phyloP scores from a whole-genome alignment of 768 basidiomycete genomes.

The Russula ochroleuca region DNA sequence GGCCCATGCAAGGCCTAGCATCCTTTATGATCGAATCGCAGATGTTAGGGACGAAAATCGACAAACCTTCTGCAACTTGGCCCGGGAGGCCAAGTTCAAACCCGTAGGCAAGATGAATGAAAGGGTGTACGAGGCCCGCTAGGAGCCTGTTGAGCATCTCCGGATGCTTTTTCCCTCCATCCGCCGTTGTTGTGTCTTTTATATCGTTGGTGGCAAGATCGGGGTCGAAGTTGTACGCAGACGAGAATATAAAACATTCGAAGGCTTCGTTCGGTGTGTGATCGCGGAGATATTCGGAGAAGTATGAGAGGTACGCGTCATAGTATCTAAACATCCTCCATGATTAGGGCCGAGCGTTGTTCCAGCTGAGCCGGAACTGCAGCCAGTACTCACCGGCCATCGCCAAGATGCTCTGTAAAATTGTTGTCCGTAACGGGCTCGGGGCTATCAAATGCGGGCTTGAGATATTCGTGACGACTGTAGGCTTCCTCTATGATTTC shows the following conservation, averaged over 20 bases:
- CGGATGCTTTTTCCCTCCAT: slow-evolving; percentile 36
- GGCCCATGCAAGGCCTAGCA: slow-evolving; percentile 52
- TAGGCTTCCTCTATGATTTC: slow-evolving; percentile 43
- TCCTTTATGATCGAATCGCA: background rate
- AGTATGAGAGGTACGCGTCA: slow-evolving; percentile 54
- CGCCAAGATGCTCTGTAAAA: slow-evolving; percentile 52
- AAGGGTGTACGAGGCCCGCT: slow-evolving; percentile 55
- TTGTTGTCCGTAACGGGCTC: slow-evolving; percentile 44
- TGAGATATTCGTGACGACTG: slow-evolving; percentile 40
- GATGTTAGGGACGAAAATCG: background rate
- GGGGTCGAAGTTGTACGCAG: slow-evolving; percentile 43
- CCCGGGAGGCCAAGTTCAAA: slow-evolving; percentile 59
- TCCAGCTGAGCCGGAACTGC: too few relatives aligned
- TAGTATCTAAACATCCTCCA: slow-evolving; percentile 47
- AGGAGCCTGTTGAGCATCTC: slow-evolving; percentile 56
- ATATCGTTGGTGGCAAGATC: slow-evolving; percentile 26
- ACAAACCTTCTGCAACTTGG: slow-evolving; percentile 55
- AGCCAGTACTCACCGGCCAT: slow-evolving; percentile 43
- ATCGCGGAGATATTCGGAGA: slow-evolving; percentile 39
- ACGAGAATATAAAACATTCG: slow-evolving; percentile 61
- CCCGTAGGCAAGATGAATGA: slow-evolving; percentile 62
- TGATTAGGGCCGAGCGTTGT: background rate
- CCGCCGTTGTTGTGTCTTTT: slow-evolving; percentile 17
- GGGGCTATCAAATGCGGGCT: slow-evolving; percentile 43
- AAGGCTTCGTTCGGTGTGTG: slow-evolving; percentile 45